Evolutionary conservation across 345 rosid species (phyloP), one percentile per base, ranked within the genome.

Genomic region (Citropsis articulata): DNA sequence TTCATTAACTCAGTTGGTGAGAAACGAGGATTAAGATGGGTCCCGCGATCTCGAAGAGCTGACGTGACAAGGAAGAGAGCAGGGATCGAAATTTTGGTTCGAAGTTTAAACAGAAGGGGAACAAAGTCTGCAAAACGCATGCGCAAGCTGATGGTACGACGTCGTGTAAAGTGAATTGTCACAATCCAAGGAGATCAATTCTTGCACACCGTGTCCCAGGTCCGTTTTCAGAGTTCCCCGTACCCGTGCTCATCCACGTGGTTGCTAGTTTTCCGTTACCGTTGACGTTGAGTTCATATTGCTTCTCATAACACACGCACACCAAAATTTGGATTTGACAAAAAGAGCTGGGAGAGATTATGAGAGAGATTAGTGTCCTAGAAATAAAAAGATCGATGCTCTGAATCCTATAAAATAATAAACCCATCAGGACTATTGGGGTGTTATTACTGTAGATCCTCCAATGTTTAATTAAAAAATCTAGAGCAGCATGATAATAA

Each of bases 381-480:
- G 0, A 6, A 36, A 36, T 36, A 36, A 36, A 36, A 1, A 7
- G 9, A 6, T 36, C 2, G 2, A 7, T 7, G 8, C 9, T 7
- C 1, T 7, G 9, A 36, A 36, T 36, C 4, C 8, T 36, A 4
- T 36, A 36, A 36, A 36, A 36, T 36, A 36, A 36, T 36, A 36
- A 36, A 36, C 9, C 4, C 9, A 36, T 36, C 1, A 7, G 0
- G 40, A 36, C 0, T 7, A 4, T 36, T 0, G 40, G 9, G 9
- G 9, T 36, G 2, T 36, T 36, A 36, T 0, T 6, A 1, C 0
- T 9, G 2, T 7, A 1, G 40, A 7, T 0, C 7, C 36, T 5
- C 7, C 0, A 35, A 6, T 35, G 5, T 5, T 35, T 35, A 35
- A 35, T 35, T 35, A 0, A 35, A 35, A 35, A 35, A 35, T 6